A percentile compares a stretch with the other conserved stretches of the same genome.
phyloP scores from a whole-genome alignment of 495 filamentous ascomycete genomes.

The Xylaria venustula region DNA sequence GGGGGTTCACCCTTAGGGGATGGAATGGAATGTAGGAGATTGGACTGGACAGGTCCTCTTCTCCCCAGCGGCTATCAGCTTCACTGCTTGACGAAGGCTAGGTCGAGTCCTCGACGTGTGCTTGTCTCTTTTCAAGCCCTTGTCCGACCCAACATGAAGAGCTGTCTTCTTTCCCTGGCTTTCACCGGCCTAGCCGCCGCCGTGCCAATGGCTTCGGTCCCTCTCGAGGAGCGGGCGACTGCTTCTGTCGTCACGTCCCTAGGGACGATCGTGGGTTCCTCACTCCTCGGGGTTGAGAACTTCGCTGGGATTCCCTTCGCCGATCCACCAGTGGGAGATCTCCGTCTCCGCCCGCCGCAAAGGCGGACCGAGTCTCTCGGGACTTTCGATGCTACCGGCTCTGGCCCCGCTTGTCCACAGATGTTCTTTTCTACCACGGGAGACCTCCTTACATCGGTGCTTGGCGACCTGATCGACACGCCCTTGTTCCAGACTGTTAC shows the following conservation, averaged over 20 bases:
- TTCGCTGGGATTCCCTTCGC: constrained; percentile 53
- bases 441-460: constrained; percentile 42
- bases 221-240: constrained; percentile 37
- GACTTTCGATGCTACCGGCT: constrained; percentile 48
- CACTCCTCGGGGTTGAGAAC: constrained; percentile 36
- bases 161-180: constrained; percentile 19
- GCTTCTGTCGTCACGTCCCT: constrained; percentile 47
- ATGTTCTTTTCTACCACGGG: constrained; percentile 49
- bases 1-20: neutral
- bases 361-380: constrained; percentile 43
- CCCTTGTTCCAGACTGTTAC: constrained; percentile 56
- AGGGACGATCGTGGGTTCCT: constrained; percentile 52
- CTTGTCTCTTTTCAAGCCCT: neutral
- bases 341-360: constrained; percentile 44
- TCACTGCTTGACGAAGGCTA: neutral
- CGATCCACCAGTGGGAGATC: constrained; percentile 38
- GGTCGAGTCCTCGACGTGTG: neutral
- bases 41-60: neutral
- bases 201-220: constrained; percentile 27
- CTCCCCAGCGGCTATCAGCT: neutral
- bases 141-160: constrained; percentile 21
- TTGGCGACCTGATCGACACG: constrained; percentile 52
- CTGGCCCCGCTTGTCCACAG: constrained; percentile 56
- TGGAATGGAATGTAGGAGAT: neutral
- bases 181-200: constrained; percentile 29